Conservation (phyloP, 163 green algal genomes). For the Chlamydomonas reinhardtii region DNA sequence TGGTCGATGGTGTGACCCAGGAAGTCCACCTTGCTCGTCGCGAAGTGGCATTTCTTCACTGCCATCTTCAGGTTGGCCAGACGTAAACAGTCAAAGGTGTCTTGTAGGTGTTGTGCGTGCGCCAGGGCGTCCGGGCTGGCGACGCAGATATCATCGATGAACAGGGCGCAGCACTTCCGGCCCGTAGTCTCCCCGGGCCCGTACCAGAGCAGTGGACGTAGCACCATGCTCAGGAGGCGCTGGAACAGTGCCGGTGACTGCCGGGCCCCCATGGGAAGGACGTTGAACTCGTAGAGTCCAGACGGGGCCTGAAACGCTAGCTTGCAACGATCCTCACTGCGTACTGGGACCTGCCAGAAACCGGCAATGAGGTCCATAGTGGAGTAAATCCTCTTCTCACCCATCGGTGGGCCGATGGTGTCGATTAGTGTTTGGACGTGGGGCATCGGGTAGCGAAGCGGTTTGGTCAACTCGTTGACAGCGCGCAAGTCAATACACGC, state of each 20-base stretch:
- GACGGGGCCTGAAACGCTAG: not conserved
- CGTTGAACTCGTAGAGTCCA: not conserved
- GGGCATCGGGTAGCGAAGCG: not conserved
- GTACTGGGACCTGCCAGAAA: not conserved
- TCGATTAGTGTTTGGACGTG: not conserved
- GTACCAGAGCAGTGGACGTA: not conserved
- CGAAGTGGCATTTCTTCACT: not conserved
- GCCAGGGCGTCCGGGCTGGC: not conserved
- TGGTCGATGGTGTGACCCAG: not conserved
- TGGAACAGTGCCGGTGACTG: not conserved
- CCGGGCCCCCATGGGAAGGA: not conserved
- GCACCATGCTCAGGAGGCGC: not conserved
- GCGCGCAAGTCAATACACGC: not conserved
- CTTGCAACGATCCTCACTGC: not conserved
- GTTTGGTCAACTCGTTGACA: not conserved
- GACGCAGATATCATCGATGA: not conserved
- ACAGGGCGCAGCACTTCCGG: not conserved
- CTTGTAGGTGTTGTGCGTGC: not conserved
- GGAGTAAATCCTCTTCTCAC: not conserved
- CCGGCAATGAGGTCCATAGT: not conserved
- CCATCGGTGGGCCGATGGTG: not conserved
- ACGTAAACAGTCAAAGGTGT: not conserved
- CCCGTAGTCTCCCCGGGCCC: not conserved
- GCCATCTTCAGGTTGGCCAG: not conserved
- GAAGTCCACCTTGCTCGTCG: not conserved